Evolutionary conservation across 208 protist genomes (phyloP).

Genomic region (Trypanosoma platydactyli): DNA sequence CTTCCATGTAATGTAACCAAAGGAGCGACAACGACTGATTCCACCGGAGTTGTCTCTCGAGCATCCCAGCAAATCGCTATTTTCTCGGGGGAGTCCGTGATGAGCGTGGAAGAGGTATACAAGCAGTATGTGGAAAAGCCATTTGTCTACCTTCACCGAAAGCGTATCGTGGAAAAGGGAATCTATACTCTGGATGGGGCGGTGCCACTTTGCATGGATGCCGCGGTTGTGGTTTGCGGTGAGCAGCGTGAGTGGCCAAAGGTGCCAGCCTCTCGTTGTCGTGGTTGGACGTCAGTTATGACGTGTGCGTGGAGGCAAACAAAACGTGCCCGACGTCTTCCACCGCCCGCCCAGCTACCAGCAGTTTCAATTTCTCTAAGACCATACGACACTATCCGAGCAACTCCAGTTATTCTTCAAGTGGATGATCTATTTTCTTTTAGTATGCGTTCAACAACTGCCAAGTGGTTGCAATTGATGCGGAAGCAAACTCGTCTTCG

Average conservation of each 20-base stretch:
- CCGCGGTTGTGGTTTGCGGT: conserved; percentile 69
- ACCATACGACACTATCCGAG: conserved; percentile 74
- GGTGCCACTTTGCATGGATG: conserved; percentile 53
- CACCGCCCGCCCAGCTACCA: conserved; percentile 75
- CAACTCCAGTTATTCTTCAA: conserved; percentile 43
- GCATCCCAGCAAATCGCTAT: conserved; percentile 32
- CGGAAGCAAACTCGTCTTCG: conserved; percentile 45
- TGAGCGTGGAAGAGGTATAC: conserved; percentile 21
- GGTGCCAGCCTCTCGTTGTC: conserved; percentile 54
- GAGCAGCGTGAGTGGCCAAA: conserved; percentile 45
- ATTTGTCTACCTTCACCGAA: conserved; percentile 53
- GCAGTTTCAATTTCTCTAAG: conserved; percentile 44
- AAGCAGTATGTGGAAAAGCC: conserved; percentile 17
- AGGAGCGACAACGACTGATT: background rate
- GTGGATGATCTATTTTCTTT: conserved; percentile 58
- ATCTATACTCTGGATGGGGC: conserved; percentile 32
- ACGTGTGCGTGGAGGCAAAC: conserved; percentile 81
- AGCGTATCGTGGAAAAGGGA: conserved; percentile 30
- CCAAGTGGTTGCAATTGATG: conserved; percentile 69
- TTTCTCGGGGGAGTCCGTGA: conserved; percentile 33
- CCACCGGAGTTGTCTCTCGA: background rate
- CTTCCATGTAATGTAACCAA: conserved; percentile 16
- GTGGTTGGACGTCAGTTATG: conserved; percentile 74
- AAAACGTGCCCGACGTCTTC: conserved; percentile 53
- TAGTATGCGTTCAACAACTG: conserved; percentile 65